These are phyloP conservation scores for Salix purpurea DNA, from an alignment of 345 rosid species.

Conservation along the genomic window DNA sequence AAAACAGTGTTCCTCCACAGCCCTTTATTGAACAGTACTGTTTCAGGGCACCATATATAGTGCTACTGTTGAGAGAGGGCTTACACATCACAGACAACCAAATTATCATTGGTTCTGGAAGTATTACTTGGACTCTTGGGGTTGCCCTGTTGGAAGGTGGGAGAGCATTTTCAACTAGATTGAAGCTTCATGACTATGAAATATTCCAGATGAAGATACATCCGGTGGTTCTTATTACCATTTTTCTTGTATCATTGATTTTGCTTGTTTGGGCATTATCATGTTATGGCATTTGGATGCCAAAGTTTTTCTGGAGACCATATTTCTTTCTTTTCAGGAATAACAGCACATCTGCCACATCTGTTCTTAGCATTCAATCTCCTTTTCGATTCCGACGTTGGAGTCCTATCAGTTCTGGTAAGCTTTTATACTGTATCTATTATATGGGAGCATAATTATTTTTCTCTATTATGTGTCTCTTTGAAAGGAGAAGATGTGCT, in stretches of 20 bases:
- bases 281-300: constrained; percentile 60
- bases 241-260: constrained; percentile 58
- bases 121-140: constrained; percentile 98
- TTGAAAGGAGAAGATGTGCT: not conserved
- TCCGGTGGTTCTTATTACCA: constrained; percentile 53
- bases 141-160: constrained; percentile 91
- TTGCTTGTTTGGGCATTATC: constrained; percentile 73
- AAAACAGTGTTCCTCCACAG: constrained; percentile 79
- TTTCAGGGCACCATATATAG: constrained; percentile 93
- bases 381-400: constrained; percentile 79
- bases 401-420: constrained; percentile 84
- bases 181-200: constrained; percentile 55
- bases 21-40: constrained; percentile 98
- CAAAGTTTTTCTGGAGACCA: constrained; percentile 58
- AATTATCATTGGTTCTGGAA: constrained; percentile 79
- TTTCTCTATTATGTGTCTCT: not conserved
- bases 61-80: constrained; percentile 78
- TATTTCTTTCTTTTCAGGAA: constrained; percentile 75
- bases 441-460: not conserved
- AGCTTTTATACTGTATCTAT: constrained; percentile 17
- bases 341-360: constrained; percentile 54
- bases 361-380: constrained; percentile 70
- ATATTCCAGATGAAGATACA: constrained; percentile 60
- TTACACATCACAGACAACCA: constrained; percentile 77
- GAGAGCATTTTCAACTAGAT: constrained; percentile 57